A percentile compares a stretch with the other conserved stretches of the same genome.
These are phyloP conservation scores for Geoglossum cookeanum DNA, from an alignment of 2,329 filamentous ascomycete genomes.

Conservation along the genomic window DNA sequence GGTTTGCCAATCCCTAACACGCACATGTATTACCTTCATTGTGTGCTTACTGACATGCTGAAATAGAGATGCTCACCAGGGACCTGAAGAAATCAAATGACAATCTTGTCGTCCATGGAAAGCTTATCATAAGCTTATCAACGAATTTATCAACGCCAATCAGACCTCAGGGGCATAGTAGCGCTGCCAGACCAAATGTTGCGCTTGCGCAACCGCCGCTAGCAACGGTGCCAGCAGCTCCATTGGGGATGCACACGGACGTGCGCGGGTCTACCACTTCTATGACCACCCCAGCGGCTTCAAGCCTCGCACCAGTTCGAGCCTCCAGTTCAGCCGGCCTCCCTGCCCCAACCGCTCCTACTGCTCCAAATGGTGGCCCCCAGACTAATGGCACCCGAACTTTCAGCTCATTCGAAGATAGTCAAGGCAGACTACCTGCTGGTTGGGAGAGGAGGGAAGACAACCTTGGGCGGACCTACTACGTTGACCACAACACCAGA, in stretches of 20 bases:
- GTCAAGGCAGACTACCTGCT: slow-evolving; percentile 75
- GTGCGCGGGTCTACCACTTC: slow-evolving; percentile 9
- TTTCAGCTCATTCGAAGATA: slow-evolving; percentile 88
- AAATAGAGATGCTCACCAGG: slow-evolving; percentile 78
- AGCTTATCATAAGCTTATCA: slow-evolving; percentile 89
- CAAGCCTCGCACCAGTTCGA: not conserved
- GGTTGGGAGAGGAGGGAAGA: slow-evolving; percentile 96
- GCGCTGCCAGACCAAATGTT: slow-evolving; percentile 17
- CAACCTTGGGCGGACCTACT: slow-evolving; percentile 87
- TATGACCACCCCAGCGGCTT: not conserved
- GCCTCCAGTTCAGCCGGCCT: not conserved
- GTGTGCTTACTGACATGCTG: not conserved
- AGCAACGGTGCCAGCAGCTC: not conserved
- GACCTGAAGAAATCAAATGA: slow-evolving; percentile 97
- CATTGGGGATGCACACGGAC: not conserved
- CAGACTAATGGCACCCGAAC: slow-evolving; percentile 23
- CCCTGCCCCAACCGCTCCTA: slow-evolving; percentile 13
- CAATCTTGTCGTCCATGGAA: slow-evolving; percentile 92
- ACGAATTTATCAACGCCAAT: slow-evolving; percentile 65
- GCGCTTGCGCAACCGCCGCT: slow-evolving; percentile 14
- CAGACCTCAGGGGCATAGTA: slow-evolving; percentile 27
- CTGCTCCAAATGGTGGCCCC: slow-evolving; percentile 10
- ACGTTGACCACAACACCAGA: slow-evolving; percentile 92
- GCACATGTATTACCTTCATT: too few species aligned
- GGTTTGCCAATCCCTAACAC: slow-evolving; percentile 36